Base-by-base conservation (phyloP, 345 rosid genomes). In the Citrus mangshanensis region DNA sequence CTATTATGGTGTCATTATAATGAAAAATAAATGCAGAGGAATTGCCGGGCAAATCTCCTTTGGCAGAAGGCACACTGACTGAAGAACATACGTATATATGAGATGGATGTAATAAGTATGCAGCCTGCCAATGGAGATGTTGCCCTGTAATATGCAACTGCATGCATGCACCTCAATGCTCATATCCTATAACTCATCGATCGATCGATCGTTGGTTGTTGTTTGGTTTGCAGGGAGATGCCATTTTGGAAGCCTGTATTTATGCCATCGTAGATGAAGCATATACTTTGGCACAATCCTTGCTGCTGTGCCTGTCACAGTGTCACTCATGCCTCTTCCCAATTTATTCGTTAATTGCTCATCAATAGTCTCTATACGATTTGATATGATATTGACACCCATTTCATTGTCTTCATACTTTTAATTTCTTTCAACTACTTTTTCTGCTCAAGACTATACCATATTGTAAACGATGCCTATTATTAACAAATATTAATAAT, bases 11-110 rank as follows among this genome's bases (percentile, higher is more conserved):
- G 51, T 46, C 5, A 5, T 46, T 5, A 1, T 46, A 3, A 46
- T 46, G 3, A 46, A 46, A 46, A 46, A 0, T 13, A 46, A 46
- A 75, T 83, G 86, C 88, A 85, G 79, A 80, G 79, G 87, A 68
- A 87, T 85, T 76, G 87, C 87, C 72, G 85, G 85, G 88, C 87
- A 87, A 85, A 87, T 87, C 90, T 87, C 85, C 90, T 78, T 85
- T 82, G 87, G 88, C 88, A 85, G 75, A 76, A 67, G 25, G 73
- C 71, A 54, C 83, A 81, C 75, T 68, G 7, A 54, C 40, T 25
- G 40, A 64, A 37, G 19, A 24, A 65, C 46, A 0, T 19, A 34
- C 24, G 0, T 16, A 34, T 77, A 64, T 13, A 13, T 46, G 51
- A 46, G 51, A 46, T 46, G 18, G 18, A 13, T 46, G 51, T 46